Evolutionary conservation across 345 rosid genomes (phyloP).

Genomic region (Carallia brachiata): DNA sequence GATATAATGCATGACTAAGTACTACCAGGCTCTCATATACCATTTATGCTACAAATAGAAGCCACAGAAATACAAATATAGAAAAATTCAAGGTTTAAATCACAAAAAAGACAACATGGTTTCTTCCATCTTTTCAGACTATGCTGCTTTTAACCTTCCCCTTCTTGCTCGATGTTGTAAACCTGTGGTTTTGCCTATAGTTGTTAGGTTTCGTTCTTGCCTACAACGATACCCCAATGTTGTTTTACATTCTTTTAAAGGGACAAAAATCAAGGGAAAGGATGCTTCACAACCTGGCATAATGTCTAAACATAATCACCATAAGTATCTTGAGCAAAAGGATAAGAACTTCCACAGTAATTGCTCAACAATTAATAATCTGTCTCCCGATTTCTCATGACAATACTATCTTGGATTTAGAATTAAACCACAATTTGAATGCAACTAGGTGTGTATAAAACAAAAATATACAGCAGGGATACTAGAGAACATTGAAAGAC

Average conservation of each 20-base stretch:
- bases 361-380: no score
- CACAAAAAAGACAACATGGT: no score
- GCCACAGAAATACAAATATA: not conserved
- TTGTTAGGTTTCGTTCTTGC: not conserved
- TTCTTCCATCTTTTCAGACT: not conserved
- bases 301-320: no score
- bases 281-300: no score
- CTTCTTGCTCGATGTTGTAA: not conserved
- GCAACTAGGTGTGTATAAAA: not conserved
- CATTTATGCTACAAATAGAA: not conserved
- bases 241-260: not conserved
- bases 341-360: no score
- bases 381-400: not conserved
- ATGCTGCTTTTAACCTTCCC: not conserved
- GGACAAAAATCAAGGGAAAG: no score
- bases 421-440: not conserved
- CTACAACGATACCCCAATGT: not conserved
- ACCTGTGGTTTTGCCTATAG: not conserved
- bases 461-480: not conserved
- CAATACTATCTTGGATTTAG: not conserved
- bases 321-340: no score
- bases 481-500: conserved; percentile 18
- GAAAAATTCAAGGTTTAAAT: no score
- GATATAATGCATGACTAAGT: not conserved
- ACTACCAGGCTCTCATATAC: not conserved